Conservation (phyloP, 768 basidiomycete genomes). For the Serpula lacrymans region DNA sequence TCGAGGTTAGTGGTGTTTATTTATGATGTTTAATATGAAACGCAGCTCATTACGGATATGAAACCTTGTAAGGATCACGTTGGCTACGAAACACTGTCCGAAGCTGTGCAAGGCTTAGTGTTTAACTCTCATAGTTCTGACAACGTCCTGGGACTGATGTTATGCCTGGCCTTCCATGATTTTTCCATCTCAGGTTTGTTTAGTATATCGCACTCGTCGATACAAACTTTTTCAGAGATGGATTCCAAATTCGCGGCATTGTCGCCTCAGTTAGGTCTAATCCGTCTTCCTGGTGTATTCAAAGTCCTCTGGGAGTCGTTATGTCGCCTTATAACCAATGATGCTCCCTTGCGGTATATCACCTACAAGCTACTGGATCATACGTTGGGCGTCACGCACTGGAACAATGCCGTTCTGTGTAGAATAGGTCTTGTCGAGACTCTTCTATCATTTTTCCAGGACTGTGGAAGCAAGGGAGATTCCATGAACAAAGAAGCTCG, state of each 20-base stretch:
- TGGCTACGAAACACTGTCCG: conserved; percentile 61
- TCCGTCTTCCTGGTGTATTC: conserved; percentile 60
- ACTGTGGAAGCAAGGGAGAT: conserved; percentile 7
- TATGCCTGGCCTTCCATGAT: conserved; percentile 65
- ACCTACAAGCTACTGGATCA: conserved; percentile 62
- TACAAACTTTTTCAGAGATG: conserved; percentile 38
- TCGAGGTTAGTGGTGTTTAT: conserved; percentile 69
- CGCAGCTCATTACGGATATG: conserved; percentile 32
- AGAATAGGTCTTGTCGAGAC: conserved; percentile 52
- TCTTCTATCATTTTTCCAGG: conserved; percentile 45
- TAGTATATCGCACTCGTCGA: conserved; percentile 32
- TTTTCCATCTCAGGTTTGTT: conserved; percentile 59
- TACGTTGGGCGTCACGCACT: conserved; percentile 56
- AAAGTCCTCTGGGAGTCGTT: conserved; percentile 54
- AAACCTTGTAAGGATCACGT: conserved; percentile 34
- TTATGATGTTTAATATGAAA: conserved; percentile 5
- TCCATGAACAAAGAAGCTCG: conserved; percentile 48
- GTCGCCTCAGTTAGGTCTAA: conserved; percentile 39
- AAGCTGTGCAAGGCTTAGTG: conserved; percentile 55
- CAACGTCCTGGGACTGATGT: conserved; percentile 61
- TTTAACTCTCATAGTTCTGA: conserved; percentile 44
- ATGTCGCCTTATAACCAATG: conserved; percentile 31
- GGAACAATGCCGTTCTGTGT: conserved; percentile 67
- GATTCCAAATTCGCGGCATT: conserved; percentile 41
- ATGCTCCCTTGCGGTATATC: conserved; percentile 45